These are phyloP conservation scores for Penicillium roqueforti DNA, from an alignment of 495 filamentous ascomycete species.

Conservation along the genomic window DNA sequence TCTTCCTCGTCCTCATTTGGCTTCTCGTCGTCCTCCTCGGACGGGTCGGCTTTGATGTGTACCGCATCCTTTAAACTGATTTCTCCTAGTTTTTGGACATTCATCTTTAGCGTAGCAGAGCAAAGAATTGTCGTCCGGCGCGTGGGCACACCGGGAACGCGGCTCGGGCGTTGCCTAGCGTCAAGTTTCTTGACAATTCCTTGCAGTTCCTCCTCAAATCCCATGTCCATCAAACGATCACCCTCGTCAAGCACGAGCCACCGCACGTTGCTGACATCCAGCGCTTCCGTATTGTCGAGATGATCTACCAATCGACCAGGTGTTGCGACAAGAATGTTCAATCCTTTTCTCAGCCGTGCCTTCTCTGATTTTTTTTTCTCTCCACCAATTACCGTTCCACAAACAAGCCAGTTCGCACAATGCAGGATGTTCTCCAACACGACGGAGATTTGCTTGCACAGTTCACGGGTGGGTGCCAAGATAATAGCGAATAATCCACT, in stretches of 20 bases:
- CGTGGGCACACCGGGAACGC: conserved; percentile 59
- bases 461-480: conserved; percentile 83
- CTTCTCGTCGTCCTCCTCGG: conserved; percentile 37
- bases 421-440: conserved; percentile 79
- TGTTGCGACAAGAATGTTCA: conserved; percentile 93
- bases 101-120: conserved; percentile 96
- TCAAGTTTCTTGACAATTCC: conserved; percentile 75
- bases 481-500: conserved; percentile 92
- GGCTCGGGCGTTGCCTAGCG: conserved; percentile 40
- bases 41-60: conserved; percentile 69
- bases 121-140: conserved; percentile 85
- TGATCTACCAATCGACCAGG: conserved; percentile 89
- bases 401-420: conserved; percentile 85
- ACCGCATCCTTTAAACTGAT: conserved; percentile 92
- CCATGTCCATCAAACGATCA: conserved; percentile 93
- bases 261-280: conserved; percentile 82
- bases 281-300: conserved; percentile 79
- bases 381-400: conserved; percentile 87
- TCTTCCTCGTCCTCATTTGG: conserved; percentile 44
- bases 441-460: conserved; percentile 86
- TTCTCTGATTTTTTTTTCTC: conserved; percentile 98
- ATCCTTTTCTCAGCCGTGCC: conserved; percentile 81
- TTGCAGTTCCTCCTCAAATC: conserved; percentile 85
- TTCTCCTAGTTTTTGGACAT: conserved; percentile 84
- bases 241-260: conserved; percentile 96